Evolutionary conservation across 345 rosid genomes (phyloP), one percentile per base, ranked within the genome.

Genomic region (Reutealis trisperma): DNA sequence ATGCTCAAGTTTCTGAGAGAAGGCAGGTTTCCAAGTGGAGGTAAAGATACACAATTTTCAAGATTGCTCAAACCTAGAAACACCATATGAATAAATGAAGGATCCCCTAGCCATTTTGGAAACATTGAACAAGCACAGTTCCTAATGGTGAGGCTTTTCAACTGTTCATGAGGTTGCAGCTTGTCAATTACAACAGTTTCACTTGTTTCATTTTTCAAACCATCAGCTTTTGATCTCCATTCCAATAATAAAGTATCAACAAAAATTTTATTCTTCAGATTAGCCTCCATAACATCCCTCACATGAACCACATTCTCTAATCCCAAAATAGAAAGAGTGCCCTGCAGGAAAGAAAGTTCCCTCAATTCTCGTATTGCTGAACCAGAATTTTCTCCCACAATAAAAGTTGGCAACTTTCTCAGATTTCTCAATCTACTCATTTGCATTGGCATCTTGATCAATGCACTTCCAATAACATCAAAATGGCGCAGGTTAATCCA

Each of bases 241-340:
- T 49, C 51, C 51, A 49, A 44, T 19, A 11, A 11, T 67, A 37
- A 10, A 11, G 22, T 7, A 69, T 69, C 34, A 5, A 67, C 15
- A 11, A 49, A 49, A 9, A 59, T 76, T 55, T 77, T 77, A 57
- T 22, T 67, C 60, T 77, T 77, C 8, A 60, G 62, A 77, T 77
- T 77, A 49, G 79, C 75, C 61, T 77, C 79, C 44, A 77, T 45
- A 59, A 73, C 75, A 77, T 77, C 79, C 2, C 32, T 47, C 10
- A 70, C 51, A 9, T 19, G n/a, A 8, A 34, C 41, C 59, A 77
- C 79, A 70, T 77, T 69, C 52, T 62, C 27, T 67, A 77, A 16
- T 60, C 69, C 74, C 1, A 60, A 77, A 60, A 77, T 70, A 25
- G 51, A 4, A 77, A 77, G 79, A 45, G 42, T 12, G 15, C 79